Conservation (phyloP, 345 rosid genomes). For the Brassica cretica region DNA sequence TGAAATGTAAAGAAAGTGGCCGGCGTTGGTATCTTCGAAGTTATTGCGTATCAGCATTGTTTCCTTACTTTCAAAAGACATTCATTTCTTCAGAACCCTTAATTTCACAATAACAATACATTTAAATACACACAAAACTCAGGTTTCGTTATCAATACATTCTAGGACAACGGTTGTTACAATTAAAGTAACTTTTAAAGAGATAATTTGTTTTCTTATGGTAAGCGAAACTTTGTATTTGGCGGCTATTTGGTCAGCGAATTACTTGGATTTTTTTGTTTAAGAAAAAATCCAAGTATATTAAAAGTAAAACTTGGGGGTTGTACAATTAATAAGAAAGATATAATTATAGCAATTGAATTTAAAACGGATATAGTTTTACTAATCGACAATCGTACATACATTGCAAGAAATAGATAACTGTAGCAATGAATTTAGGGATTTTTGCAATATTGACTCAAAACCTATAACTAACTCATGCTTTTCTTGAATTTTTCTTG, state of each 20-base stretch:
- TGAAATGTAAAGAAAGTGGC: conserved; percentile 4
- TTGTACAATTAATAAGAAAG: neutral
- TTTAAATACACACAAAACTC: neutral
- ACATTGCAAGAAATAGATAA: too few species aligned
- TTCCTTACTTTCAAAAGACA: conserved; percentile 20
- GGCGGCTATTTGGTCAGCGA: neutral
- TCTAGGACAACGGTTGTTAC: neutral
- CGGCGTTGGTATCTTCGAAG: conserved; percentile 15
- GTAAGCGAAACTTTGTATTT: neutral
- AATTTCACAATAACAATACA: neutral
- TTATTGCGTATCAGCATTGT: conserved; percentile 28
- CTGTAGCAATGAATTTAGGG: neutral
- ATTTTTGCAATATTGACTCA: too few species aligned
- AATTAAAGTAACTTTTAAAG: neutral
- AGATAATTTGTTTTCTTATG: neutral
- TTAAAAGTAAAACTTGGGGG: neutral
- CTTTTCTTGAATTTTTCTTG: too few species aligned
- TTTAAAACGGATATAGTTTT: too few species aligned
- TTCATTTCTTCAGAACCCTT: neutral
- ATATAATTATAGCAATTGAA: neutral
- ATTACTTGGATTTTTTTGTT: neutral
- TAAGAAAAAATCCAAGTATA: neutral
- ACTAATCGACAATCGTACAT: too few species aligned
- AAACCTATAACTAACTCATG: too few species aligned
- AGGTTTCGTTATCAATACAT: neutral